Evolutionary conservation across 139 green algal species (phyloP), one percentile per base, ranked within the genome.

Genomic region (Chlamydomonas eustigma): DNA sequence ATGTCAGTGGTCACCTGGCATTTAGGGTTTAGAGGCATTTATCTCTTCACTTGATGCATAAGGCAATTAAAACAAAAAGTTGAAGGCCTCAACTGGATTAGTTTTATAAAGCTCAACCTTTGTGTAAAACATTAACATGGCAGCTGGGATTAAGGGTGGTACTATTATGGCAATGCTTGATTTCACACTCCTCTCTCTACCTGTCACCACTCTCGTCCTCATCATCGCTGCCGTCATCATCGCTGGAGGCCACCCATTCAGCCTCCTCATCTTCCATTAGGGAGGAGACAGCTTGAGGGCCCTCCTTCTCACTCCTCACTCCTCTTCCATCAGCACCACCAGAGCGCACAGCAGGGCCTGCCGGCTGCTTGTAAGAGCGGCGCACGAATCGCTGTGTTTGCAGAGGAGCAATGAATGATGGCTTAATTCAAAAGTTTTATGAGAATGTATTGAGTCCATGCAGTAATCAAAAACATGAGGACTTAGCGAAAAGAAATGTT

Each of bases 191-290:
- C 39, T 34, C 44, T 73, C 4, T 33, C 32, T 8, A 50, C 12
- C 32, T 73, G n/a, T 44, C 8, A 33, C 4, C 44, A 25, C 33
- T 74, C 37, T 35, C 37, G 2, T 74, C 37, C 28, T 74, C 68
- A 33, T 74, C 68, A 58, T 74, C 68, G 3, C 38, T 37, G 4
- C 4, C 32, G 33, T 74, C 68, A 35, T 74, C 68, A 2, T 8
- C 22, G 33, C 63, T 70, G 63, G 63, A 37, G 18, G 63, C n/a
- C 63, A 22, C 64, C 33, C 22, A 8, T 8, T 71, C 64, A 35
- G 30, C 31, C 25, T 71, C 64, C 64, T 71, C 64, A 38, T 71
- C 64, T 8, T 71, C 64, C 32, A 31, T 37, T 18, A 58, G 12
- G 64, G 25, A 31, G 32, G 64, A 36, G 12, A 50, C 30, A n/a